Base-by-base conservation (phyloP, 2,329 filamentous ascomycete genomes). In the Colletotrichum sp. region DNA sequence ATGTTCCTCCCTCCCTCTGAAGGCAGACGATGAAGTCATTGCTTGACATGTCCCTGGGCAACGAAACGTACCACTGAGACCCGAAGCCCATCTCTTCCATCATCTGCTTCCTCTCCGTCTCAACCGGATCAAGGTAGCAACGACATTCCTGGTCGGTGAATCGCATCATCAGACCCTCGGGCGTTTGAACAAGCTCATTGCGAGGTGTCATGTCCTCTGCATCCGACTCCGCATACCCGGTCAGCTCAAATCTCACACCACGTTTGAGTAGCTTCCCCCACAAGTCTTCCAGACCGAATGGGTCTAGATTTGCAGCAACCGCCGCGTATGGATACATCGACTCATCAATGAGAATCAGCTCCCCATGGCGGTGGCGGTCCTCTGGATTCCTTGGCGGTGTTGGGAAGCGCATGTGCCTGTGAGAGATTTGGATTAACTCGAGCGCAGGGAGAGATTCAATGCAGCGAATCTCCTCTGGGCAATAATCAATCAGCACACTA, bases 161-260 rank as follows among this genome's bases (percentile, higher is more conserved):
- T 21, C 44, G 44, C 0, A 52, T 52, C n/a, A 21, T 21, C 3
- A 52, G 44, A 0, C 44, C n/a, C 10, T 52, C 44, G 10, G n/a
- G 10, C n/a, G n/a, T 52, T 52, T 52, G 44, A 1, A 21, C n/a
- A 1, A 52, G 44, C n/a, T 52, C 44, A 24, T 21, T 52, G n/a
- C 44, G 44, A 52, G 44, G 0, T 24, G 1, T 52, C 1, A 52
- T 52, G n/a, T 52, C 44, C 44, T 52, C n/a, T 6, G 0, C 3
- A 4, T 5, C n/a, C 6, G 0, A 7, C 0, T 24, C 44, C n/a
- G 3, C 0, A 21, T 13, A 3, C 5, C n/a, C 44, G 44, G n/a
- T 21, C 44, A 52, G n/a, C 44, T 52, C 44, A 52, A 52, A 52
- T 52, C n/a, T 52, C n/a, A 21, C 10, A 21, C 44, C 44, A 10